phyloP scores from a whole-genome alignment of 2,329 filamentous ascomycete species.

The Pseudogymnoascus sp. region DNA sequence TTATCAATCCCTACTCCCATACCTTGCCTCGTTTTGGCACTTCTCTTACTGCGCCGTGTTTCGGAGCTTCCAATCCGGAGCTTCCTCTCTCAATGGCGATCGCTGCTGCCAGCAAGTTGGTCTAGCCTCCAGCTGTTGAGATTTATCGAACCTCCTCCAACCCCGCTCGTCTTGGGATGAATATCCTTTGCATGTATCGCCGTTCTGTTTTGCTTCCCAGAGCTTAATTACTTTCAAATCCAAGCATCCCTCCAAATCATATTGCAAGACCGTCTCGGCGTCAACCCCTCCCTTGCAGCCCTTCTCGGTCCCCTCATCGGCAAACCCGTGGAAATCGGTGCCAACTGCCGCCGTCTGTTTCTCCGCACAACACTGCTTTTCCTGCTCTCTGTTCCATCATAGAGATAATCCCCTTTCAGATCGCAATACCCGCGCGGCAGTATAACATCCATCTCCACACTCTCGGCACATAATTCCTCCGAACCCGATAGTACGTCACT shows the following conservation, averaged over 20 bases:
- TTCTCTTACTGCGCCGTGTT: too few relatives aligned
- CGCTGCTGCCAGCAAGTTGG: not conserved
- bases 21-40: not conserved
- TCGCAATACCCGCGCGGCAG: not conserved
- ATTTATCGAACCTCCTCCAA: not conserved
- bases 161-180: not conserved
- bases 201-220: not conserved
- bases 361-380: not conserved
- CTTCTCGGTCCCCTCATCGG: not conserved
- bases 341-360: not conserved
- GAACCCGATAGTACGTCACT: not conserved
- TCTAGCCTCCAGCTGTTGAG: not conserved
- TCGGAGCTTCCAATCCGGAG: not conserved
- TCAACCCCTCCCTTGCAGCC: not conserved
- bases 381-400: not conserved
- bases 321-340: not conserved
- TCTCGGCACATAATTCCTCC: not conserved
- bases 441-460: not conserved
- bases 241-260: not conserved
- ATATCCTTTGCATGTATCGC: not conserved
- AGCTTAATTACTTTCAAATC: not conserved
- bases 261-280: not conserved
- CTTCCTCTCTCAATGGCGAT: not conserved
- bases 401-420: not conserved
- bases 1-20: not conserved